These are phyloP conservation scores for Xerocomellus intermedius DNA, from an alignment of 768 basidiomycete genomes.

Conservation along the genomic window DNA sequence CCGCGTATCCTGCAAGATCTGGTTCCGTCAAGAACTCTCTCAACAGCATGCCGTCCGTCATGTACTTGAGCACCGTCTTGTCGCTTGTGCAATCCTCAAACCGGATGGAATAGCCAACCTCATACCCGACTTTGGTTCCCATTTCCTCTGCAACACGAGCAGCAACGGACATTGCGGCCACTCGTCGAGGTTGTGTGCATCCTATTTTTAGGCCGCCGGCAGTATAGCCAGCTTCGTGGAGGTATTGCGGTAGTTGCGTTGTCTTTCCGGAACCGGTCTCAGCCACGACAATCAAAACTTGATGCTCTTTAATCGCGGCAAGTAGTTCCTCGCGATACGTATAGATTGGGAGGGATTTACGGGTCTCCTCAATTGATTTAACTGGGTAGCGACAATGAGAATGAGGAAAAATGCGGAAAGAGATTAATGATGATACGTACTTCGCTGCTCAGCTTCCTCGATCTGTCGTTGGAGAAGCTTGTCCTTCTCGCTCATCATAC, in stretches of 20 bases:
- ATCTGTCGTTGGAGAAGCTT: conserved; percentile 83
- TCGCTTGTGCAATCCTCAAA: conserved; percentile 99
- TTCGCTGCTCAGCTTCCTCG: conserved; percentile 86
- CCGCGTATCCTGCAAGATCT: conserved; percentile 91
- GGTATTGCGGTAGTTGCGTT: conserved; percentile 96
- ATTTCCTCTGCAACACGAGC: conserved; percentile 99
- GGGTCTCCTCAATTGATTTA: conserved; percentile 86
- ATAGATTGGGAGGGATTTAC: conserved; percentile 92
- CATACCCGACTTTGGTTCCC: conserved; percentile 94
- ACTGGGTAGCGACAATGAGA: conserved; percentile 42
- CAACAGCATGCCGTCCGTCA: conserved; percentile 99
- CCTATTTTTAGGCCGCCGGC: conserved; percentile 76
- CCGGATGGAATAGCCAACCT: conserved; percentile 99
- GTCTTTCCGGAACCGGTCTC: conserved; percentile 99
- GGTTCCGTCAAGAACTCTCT: conserved; percentile 98
- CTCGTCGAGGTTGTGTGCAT: conserved; percentile 97
- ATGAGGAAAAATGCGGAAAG: background rate
- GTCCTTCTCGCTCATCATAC: conserved; percentile 79
- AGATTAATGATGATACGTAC: conserved; percentile 42
- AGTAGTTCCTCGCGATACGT: conserved; percentile 85
- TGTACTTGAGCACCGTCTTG: conserved; percentile 98
- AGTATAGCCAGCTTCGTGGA: conserved; percentile 97
- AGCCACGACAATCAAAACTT: conserved; percentile 95
- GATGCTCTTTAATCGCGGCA: conserved; percentile 84
- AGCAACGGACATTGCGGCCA: conserved; percentile 99